Evolutionary conservation across 345 rosid species (phyloP).

Genomic region (Durio zibethinus): DNA sequence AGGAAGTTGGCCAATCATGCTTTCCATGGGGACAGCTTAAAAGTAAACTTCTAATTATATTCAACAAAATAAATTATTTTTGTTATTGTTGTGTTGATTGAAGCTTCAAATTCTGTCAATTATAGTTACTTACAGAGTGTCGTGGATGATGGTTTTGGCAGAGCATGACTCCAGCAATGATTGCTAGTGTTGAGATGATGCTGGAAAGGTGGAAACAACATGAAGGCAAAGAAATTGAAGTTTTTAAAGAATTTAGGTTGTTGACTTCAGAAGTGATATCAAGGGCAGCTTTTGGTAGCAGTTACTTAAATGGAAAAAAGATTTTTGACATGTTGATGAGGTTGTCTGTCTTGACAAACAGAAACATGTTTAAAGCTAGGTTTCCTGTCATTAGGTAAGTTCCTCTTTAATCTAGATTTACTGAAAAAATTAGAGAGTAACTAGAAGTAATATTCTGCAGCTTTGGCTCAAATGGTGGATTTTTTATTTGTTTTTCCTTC

Average conservation of each 20-base stretch:
- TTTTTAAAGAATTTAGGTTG: slow-evolving; percentile 36
- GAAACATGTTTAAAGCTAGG: not conserved
- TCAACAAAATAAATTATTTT: too few relatives aligned
- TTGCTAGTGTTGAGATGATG: slow-evolving; percentile 40
- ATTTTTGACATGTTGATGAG: slow-evolving; percentile 36
- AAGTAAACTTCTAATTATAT: slow-evolving; percentile 10
- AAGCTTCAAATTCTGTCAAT: too few relatives aligned
- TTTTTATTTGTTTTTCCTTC: too few relatives aligned
- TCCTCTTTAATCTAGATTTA: not conserved
- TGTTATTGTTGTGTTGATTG: too few relatives aligned
- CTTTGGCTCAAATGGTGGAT: too few relatives aligned
- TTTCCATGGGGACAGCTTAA: slow-evolving; percentile 28
- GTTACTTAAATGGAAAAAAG: slow-evolving; percentile 36
- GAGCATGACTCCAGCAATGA: slow-evolving; percentile 34
- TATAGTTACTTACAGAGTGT: not conserved
- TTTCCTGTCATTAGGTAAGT: slow-evolving; percentile 34
- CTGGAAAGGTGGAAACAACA: slow-evolving; percentile 35
- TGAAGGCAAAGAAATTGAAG: slow-evolving; percentile 38
- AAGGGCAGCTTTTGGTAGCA: slow-evolving; percentile 50
- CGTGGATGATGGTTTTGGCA: slow-evolving; percentile 1
- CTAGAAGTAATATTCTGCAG: too few relatives aligned
- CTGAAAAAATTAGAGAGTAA: too few relatives aligned
- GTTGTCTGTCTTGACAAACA: slow-evolving; percentile 3
- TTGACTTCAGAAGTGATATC: slow-evolving; percentile 48
- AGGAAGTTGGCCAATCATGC: slow-evolving; percentile 45